These are phyloP conservation scores for Trichoderma brevicompactum DNA, from an alignment of 2,329 filamentous ascomycete genomes.

Conservation along the genomic window DNA sequence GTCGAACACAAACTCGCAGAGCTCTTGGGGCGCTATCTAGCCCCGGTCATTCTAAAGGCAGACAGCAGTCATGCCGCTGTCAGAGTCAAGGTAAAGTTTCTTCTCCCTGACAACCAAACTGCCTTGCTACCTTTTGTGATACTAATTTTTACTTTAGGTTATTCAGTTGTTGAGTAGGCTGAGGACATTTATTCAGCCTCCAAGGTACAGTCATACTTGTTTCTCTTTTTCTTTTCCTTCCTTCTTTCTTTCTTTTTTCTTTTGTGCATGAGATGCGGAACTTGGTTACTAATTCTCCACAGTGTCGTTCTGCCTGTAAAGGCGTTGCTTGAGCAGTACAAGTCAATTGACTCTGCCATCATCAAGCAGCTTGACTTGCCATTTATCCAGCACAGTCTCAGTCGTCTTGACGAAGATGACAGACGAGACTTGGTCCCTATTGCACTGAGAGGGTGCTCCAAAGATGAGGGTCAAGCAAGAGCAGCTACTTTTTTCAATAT, in stretches of 20 bases:
- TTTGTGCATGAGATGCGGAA: neutral
- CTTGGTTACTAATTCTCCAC: constrained; percentile 5
- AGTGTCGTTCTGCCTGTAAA: constrained; percentile 80
- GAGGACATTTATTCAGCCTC: constrained; percentile 58
- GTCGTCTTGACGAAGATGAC: constrained; percentile 58
- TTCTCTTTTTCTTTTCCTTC: neutral
- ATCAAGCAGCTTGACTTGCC: constrained; percentile 87
- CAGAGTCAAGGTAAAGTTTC: constrained; percentile 68
- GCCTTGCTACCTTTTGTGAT: neutral
- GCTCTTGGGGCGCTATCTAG: constrained; percentile 76
- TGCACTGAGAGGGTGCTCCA: constrained; percentile 41
- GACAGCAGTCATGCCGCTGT: constrained; percentile 80
- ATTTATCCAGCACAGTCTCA: constrained; percentile 82
- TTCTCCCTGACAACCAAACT: neutral
- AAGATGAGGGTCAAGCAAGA: constrained; percentile 40
- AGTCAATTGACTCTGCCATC: constrained; percentile 70
- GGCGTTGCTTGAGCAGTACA: constrained; percentile 88
- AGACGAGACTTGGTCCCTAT: constrained; percentile 73
- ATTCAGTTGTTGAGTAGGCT: constrained; percentile 57
- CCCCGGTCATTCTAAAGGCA: constrained; percentile 83
- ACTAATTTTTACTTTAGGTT: constrained; percentile 43
- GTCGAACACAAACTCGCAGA: constrained; percentile 82
- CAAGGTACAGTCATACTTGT: constrained; percentile 45
- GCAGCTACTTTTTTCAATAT: constrained; percentile 76
- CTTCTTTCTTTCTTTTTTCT: too few species aligned